phyloP scores from a whole-genome alignment of 208 protist genomes.

The Acanthamoeba lugdunensis region DNA sequence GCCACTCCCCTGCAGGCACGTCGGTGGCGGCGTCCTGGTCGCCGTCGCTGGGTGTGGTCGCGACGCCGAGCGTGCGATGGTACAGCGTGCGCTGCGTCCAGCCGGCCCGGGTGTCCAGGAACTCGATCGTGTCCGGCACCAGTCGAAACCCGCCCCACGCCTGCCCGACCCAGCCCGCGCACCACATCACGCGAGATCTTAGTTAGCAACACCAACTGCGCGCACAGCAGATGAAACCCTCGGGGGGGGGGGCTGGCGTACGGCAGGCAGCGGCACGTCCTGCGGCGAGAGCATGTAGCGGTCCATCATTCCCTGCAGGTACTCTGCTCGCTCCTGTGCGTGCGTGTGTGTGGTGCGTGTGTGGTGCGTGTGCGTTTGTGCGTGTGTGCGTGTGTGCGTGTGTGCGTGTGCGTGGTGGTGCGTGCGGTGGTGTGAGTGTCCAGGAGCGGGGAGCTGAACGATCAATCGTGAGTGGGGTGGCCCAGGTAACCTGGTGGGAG shows the following conservation, averaged over 20 bases:
- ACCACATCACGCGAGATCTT: not conserved
- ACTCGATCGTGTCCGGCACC: conserved; percentile 19
- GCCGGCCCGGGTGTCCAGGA: not conserved
- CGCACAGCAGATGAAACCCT: no score
- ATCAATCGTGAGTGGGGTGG: not conserved
- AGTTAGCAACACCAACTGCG: not conserved
- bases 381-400: no score
- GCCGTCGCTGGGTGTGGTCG: not conserved
- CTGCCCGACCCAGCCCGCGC: not conserved
- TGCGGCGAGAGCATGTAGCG: not conserved
- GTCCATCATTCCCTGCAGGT: not conserved
- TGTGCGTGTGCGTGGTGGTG: no score
- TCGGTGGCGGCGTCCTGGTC: not conserved
- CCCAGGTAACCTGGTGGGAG: not conserved
- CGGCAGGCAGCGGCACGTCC: not conserved
- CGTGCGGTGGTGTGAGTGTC: no score
- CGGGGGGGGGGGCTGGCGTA: not conserved
- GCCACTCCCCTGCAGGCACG: not conserved
- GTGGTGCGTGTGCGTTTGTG: no score
- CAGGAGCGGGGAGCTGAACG: no score
- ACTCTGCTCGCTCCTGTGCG: no score
- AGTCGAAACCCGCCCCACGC: conserved; percentile 22
- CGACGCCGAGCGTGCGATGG: not conserved
- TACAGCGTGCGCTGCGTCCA: conserved; percentile 13
- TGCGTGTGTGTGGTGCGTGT: no score